Evolutionary conservation across 805 yeast genomes (phyloP).

Genomic region (Candida chilensis): DNA sequence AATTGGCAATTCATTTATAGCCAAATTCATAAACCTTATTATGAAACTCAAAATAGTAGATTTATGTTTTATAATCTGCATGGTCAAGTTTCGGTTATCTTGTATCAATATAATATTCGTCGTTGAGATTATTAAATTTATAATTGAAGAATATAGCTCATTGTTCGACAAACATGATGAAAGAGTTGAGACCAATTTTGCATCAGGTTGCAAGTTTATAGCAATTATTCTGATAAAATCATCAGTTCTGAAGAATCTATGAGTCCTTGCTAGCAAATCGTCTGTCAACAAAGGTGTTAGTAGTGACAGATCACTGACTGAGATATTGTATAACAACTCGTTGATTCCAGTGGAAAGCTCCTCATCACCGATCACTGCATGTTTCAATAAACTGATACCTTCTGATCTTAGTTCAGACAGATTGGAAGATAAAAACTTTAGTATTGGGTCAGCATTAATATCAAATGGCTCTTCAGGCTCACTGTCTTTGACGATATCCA

Average conservation of each 20-base stretch:
- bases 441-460: conserved; percentile 20
- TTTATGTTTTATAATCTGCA: conserved; percentile 25
- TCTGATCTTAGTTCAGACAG: conserved; percentile 17
- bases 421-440: conserved; percentile 22
- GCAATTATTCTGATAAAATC: conserved; percentile 21
- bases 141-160: conserved; percentile 17
- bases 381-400: conserved; percentile 25
- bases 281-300: conserved; percentile 22
- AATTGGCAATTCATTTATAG: conserved; percentile 20
- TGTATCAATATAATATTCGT: conserved; percentile 19
- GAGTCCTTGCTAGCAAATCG: conserved; percentile 12
- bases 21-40: conserved; percentile 14
- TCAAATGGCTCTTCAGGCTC: conserved; percentile 7
- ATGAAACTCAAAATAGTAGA: conserved; percentile 15
- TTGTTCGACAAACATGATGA: conserved; percentile 13
- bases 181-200: conserved; percentile 11
- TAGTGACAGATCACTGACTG: conserved; percentile 17
- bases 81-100: conserved; percentile 18
- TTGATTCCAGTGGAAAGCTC: conserved; percentile 15
- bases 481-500: neutral
- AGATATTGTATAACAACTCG: conserved; percentile 13
- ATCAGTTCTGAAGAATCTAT: conserved; percentile 15
- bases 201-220: neutral
- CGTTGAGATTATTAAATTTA: conserved; percentile 16
- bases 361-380: conserved; percentile 26